Evolutionary conservation across 768 basidiomycete genomes (phyloP).

Genomic region (Tylopilus subfusipes): DNA sequence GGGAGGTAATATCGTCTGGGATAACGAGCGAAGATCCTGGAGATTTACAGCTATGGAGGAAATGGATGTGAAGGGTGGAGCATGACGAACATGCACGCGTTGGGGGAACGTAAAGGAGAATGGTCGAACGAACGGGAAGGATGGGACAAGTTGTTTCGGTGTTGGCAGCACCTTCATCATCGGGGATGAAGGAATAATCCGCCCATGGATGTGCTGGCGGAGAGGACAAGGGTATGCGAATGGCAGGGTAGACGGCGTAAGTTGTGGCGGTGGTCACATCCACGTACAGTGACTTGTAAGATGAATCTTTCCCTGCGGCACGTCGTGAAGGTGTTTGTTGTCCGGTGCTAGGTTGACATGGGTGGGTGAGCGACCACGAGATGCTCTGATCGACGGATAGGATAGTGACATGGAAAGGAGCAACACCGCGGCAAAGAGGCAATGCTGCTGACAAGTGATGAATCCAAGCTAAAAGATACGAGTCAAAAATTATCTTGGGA

Average conservation of each 20-base stretch:
- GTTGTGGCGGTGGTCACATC: slow-evolving; percentile 41
- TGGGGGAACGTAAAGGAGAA: slow-evolving; percentile 53
- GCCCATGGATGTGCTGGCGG: slow-evolving; percentile 29
- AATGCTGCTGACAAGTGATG: slow-evolving; percentile 44
- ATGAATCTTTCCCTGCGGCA: slow-evolving; percentile 28
- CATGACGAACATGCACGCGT: slow-evolving; percentile 37
- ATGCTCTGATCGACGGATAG: slow-evolving; percentile 56
- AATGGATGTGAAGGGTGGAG: slow-evolving; percentile 57
- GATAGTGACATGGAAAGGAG: slow-evolving; percentile 57
- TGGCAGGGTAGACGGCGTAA: slow-evolving; percentile 46
- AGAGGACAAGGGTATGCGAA: slow-evolving; percentile 41
- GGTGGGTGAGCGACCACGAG: slow-evolving; percentile 54
- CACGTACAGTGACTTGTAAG: slow-evolving; percentile 29
- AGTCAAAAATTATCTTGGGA: slow-evolving; percentile 1
- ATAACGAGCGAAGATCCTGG: slow-evolving; percentile 36
- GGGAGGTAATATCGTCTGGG: slow-evolving; percentile 33
- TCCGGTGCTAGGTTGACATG: slow-evolving; percentile 20
- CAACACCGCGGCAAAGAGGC: slow-evolving; percentile 38
- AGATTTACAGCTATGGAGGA: slow-evolving; percentile 50
- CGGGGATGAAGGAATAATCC: slow-evolving; percentile 32
- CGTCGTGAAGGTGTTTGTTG: slow-evolving; percentile 29
- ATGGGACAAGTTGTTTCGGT: slow-evolving; percentile 37
- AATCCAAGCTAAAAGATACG: slow-evolving; percentile 57
- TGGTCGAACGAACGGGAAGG: slow-evolving; percentile 54
- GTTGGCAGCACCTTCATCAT: slow-evolving; percentile 24